Percentiles rank a stretch among this genome's conserved stretches.
phyloP scores from a whole-genome alignment of 2,329 filamentous ascomycete species.

The Stagonosporopsis rhizophila region DNA sequence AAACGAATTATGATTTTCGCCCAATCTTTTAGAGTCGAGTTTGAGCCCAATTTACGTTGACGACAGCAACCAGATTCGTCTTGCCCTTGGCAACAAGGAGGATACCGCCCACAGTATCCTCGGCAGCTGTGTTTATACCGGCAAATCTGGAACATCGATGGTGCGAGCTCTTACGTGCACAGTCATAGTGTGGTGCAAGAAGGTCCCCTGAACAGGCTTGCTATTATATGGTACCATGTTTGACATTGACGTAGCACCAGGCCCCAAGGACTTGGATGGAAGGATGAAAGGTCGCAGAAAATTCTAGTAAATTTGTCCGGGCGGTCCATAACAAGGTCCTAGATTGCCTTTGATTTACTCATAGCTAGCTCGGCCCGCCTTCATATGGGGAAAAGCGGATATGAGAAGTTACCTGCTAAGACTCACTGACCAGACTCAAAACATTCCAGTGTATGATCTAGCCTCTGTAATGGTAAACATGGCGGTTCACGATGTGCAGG shows the following conservation, averaged over 20 bases:
- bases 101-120: constrained; percentile 23
- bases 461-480: too few relatives aligned
- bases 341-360: constrained; percentile 26
- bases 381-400: too few relatives aligned
- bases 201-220: constrained; percentile 28
- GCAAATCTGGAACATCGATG: constrained; percentile 50
- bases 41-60: constrained; percentile 29
- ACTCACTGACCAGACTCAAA: too few relatives aligned
- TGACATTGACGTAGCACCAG: constrained; percentile 32
- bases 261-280: constrained; percentile 49
- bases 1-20: constrained; percentile 31
- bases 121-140: constrained; percentile 14
- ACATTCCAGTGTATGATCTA: too few relatives aligned
- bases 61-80: constrained; percentile 28
- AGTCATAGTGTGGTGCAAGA: constrained; percentile 32
- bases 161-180: constrained; percentile 31
- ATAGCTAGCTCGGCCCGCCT: constrained; percentile 21
- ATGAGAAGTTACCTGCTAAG: too few relatives aligned
- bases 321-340: constrained; percentile 39
- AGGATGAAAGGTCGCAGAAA: constrained; percentile 48
- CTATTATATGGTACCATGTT: constrained; percentile 31
- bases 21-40: constrained; percentile 20
- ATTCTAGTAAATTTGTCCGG: constrained; percentile 47
- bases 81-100: constrained; percentile 24
- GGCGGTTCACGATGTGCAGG: too few relatives aligned